phyloP scores from a whole-genome alignment of 345 rosid species.

The Barbarea vulgaris region DNA sequence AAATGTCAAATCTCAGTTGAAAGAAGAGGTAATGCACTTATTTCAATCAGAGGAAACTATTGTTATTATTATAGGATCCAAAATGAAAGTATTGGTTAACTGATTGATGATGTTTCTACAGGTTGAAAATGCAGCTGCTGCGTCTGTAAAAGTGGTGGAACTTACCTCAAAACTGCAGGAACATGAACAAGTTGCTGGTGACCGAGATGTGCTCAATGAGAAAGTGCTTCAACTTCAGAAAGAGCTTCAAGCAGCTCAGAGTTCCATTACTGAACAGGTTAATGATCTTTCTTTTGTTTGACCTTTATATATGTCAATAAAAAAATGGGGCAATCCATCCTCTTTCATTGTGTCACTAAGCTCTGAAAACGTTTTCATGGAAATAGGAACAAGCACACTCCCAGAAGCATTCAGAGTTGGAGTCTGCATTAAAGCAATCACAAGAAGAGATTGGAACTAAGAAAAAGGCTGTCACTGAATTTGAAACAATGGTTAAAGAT shows the following conservation, averaged over 20 bases:
- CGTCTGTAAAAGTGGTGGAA: constrained; percentile 45
- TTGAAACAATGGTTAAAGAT: constrained; percentile 62
- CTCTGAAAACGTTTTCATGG: constrained; percentile 19
- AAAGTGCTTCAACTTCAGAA: constrained; percentile 56
- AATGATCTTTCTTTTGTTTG: constrained; percentile 22
- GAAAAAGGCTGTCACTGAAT: constrained; percentile 52
- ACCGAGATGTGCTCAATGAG: constrained; percentile 49
- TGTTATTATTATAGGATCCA: neutral
- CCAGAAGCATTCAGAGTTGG: constrained; percentile 54
- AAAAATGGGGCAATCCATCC: neutral
- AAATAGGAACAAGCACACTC: constrained; percentile 58
- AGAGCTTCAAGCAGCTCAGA: constrained; percentile 56
- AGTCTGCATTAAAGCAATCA: constrained; percentile 61
- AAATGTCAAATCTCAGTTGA: constrained; percentile 50
- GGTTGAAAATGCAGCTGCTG: constrained; percentile 49
- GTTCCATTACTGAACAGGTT: constrained; percentile 59
- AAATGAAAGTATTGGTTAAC: constrained; percentile 1
- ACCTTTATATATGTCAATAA: constrained; percentile 15
- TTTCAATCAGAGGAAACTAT: neutral
- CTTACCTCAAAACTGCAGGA: constrained; percentile 56
- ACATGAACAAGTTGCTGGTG: constrained; percentile 42
- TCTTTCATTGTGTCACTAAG: constrained; percentile 7
- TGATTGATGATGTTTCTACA: constrained; percentile 26
- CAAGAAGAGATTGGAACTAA: constrained; percentile 68
- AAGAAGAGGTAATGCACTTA: constrained; percentile 55